Evolutionary conservation across 192 early-diverging fungal genomes (phyloP).

Genomic region (Gryganskiella cystojenkinii): DNA sequence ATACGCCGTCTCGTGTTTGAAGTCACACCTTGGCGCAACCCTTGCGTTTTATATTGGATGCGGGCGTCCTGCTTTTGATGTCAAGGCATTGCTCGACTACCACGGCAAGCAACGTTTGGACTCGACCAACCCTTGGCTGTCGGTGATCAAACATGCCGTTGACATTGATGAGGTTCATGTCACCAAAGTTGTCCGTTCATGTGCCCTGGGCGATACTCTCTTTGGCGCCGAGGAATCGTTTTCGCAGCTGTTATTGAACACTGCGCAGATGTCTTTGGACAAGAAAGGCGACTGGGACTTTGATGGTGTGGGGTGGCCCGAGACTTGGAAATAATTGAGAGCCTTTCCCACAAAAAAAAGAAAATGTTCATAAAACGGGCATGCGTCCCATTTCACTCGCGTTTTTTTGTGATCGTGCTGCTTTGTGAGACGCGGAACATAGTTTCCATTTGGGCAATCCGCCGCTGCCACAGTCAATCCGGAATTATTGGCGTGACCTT

Average conservation of each 20-base stretch:
- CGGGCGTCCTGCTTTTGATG: slow-evolving; percentile 56
- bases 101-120: slow-evolving; percentile 15
- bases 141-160: slow-evolving; percentile 56
- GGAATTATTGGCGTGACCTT: too few species aligned
- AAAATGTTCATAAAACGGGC: too few species aligned
- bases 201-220: slow-evolving; percentile 62
- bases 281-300: slow-evolving; percentile 41
- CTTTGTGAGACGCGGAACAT: too few species aligned
- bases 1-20: slow-evolving; percentile 56
- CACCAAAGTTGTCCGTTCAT: slow-evolving; percentile 61
- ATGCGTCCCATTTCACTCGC: too few species aligned
- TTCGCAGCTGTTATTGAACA: slow-evolving; percentile 25
- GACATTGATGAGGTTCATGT: slow-evolving; percentile 64
- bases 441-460: too few species aligned
- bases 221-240: slow-evolving; percentile 29
- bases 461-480: too few species aligned
- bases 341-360: too few species aligned
- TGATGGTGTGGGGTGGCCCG: slow-evolving; percentile 39
- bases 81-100: slow-evolving; percentile 39
- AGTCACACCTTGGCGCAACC: slow-evolving; percentile 37
- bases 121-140: slow-evolving; percentile 58
- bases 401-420: too few species aligned
- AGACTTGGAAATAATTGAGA: slow-evolving; percentile 32
- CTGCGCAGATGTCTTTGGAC: slow-evolving; percentile 49
- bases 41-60: slow-evolving; percentile 52